Evolutionary conservation across 352 stramenopile genomes (phyloP).

Genomic region (Ochromonadaceae sp.): DNA sequence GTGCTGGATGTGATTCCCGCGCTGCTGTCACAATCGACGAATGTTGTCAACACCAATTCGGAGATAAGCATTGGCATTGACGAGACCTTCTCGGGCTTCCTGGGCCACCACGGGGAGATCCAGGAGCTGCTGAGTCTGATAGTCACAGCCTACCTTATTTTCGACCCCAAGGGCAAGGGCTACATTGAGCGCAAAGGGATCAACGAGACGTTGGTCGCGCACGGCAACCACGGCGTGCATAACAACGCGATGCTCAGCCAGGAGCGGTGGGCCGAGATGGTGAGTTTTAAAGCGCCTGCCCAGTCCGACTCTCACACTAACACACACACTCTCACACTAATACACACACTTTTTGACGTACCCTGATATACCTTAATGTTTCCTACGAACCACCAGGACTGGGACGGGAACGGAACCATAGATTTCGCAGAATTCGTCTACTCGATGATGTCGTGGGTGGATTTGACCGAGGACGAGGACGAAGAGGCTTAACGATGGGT

Average conservation of each 20-base stretch:
- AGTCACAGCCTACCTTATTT: slow-evolving; percentile 14
- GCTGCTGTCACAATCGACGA: background rate
- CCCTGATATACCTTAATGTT: background rate
- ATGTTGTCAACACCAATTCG: background rate
- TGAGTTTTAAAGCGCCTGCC: no score
- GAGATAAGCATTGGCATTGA: background rate
- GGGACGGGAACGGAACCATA: slow-evolving; percentile 15
- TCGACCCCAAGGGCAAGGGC: slow-evolving; percentile 14
- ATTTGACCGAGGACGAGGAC: slow-evolving; percentile 5
- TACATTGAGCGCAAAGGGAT: background rate
- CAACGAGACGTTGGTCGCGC: background rate
- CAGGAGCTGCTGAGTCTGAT: slow-evolving; percentile 15
- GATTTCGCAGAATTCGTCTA: slow-evolving; percentile 18
- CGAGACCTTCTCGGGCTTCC: background rate
- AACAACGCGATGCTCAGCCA: slow-evolving; percentile 14
- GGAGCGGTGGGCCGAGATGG: slow-evolving; percentile 17
- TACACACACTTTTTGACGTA: background rate
- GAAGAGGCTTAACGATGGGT: no score
- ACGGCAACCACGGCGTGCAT: background rate
- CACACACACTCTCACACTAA: background rate
- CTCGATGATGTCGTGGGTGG: slow-evolving; percentile 9
- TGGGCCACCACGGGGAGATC: background rate
- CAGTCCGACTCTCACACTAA: background rate
- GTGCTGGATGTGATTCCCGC: slow-evolving; percentile 12
- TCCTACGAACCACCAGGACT: slow-evolving; percentile 5